phyloP scores from a whole-genome alignment of 169 alveolate species.

The Cystoisospora suis region DNA sequence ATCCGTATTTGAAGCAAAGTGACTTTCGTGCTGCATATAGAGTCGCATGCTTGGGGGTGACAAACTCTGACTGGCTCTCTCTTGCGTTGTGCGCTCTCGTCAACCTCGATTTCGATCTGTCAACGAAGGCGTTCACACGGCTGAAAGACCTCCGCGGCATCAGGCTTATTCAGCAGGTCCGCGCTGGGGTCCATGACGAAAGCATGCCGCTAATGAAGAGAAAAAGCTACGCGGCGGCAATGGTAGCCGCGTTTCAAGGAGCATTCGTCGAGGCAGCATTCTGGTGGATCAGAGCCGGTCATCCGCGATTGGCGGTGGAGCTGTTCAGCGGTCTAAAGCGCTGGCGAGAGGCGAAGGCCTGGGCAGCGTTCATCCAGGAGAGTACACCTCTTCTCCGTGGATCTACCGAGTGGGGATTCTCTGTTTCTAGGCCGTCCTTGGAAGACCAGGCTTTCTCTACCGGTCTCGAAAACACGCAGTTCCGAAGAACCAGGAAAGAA shows the following conservation, averaged over 20 bases:
- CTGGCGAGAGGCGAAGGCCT: slow-evolving; percentile 68
- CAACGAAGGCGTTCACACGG: slow-evolving; percentile 80
- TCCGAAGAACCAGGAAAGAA: too few relatives aligned
- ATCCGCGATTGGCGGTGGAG: slow-evolving; percentile 66
- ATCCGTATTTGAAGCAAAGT: slow-evolving; percentile 83
- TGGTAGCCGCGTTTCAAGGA: slow-evolving; percentile 77
- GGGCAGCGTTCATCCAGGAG: background rate
- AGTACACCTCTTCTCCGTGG: too few relatives aligned
- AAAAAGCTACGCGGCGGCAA: background rate
- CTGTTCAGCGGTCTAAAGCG: slow-evolving; percentile 74
- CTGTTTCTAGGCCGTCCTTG: background rate
- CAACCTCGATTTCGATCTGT: slow-evolving; percentile 79
- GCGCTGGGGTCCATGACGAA: background rate
- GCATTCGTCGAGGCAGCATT: slow-evolving; percentile 78
- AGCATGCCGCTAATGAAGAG: background rate
- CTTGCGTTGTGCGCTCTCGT: slow-evolving; percentile 87
- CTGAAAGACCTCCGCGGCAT: slow-evolving; percentile 40
- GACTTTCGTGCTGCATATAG: slow-evolving; percentile 85
- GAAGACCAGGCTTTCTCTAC: background rate
- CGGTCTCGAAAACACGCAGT: too few relatives aligned
- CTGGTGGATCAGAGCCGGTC: slow-evolving; percentile 66
- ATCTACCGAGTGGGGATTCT: too few relatives aligned
- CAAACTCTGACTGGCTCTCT: slow-evolving; percentile 86
- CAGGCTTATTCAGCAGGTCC: slow-evolving; percentile 27
- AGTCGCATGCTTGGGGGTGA: slow-evolving; percentile 91